Percentiles rank a stretch among this genome's conserved stretches.
Conservation (phyloP, 73 alveolate genomes). For the Stentor roeselii region DNA sequence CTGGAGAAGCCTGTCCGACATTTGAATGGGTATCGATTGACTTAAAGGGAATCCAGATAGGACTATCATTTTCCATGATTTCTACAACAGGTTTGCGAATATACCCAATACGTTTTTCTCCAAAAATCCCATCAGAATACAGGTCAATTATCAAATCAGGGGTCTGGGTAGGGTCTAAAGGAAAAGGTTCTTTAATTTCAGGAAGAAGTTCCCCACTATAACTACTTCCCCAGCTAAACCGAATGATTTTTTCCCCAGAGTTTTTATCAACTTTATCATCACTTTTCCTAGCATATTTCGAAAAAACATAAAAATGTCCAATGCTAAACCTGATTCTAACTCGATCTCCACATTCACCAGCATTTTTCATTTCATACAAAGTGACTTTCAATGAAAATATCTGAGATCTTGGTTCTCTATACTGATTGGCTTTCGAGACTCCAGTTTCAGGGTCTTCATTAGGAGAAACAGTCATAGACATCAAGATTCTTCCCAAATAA, state of each 20-base stretch:
- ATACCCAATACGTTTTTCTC: conserved; percentile 59
- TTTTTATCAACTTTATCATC: conserved; percentile 37
- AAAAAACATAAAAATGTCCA: conserved; percentile 46
- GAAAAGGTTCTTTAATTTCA: conserved; percentile 54
- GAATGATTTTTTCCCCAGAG: conserved; percentile 41
- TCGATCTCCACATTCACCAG: conserved; percentile 60
- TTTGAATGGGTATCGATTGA: background rate
- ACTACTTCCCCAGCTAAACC: conserved; percentile 22
- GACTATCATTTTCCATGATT: conserved; percentile 21
- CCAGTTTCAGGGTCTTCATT: conserved; percentile 73
- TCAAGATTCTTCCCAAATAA: conserved; percentile 81
- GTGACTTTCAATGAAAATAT: conserved; percentile 61
- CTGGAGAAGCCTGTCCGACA: conserved; percentile 14
- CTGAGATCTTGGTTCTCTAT: conserved; percentile 70
- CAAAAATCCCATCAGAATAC: conserved; percentile 53
- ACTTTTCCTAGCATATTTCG: conserved; percentile 31
- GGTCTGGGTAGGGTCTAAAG: conserved; percentile 59
- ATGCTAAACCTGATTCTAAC: conserved; percentile 58
- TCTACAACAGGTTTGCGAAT: conserved; percentile 52
- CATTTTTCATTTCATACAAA: conserved; percentile 64
- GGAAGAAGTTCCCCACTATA: conserved; percentile 27
- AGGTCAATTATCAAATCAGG: conserved; percentile 85
- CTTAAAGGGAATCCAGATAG: conserved; percentile 19
- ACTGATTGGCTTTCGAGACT: conserved; percentile 56
- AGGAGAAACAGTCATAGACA: conserved; percentile 67